phyloP scores from a whole-genome alignment of 805 yeast species.

The Starmerella apicola region DNA sequence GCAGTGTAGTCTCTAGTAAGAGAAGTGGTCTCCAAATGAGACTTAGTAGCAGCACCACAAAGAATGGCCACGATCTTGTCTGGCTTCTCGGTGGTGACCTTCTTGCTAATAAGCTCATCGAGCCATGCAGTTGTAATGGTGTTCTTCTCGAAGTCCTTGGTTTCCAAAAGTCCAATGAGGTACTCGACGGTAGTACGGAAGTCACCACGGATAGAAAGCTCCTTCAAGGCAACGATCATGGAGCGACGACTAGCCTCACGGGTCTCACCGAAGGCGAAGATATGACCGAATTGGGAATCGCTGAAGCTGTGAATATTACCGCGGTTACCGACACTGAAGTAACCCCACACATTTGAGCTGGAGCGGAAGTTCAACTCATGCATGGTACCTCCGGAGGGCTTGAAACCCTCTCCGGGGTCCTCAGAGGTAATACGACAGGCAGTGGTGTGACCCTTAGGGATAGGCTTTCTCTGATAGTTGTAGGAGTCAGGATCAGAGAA shows the following conservation, averaged over 20 bases:
- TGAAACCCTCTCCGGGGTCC: conserved; percentile 98
- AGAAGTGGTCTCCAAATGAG: conserved; percentile 65
- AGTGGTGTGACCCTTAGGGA: conserved; percentile 96
- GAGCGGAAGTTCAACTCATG: conserved; percentile 96
- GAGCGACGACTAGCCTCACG: conserved; percentile 96
- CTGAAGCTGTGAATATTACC: conserved; percentile 96
- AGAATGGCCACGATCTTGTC: conserved; percentile 81
- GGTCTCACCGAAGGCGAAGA: conserved; percentile 97
- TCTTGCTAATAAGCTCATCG: conserved; percentile 86
- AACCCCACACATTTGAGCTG: conserved; percentile 98
- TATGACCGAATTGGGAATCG: conserved; percentile 98
- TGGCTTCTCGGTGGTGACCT: conserved; percentile 94
- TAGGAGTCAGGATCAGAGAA: conserved; percentile 62
- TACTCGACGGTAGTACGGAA: conserved; percentile 97
- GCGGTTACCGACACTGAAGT: conserved; percentile 90
- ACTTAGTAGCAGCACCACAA: conserved; percentile 97
- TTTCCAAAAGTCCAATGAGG: conserved; percentile 84
- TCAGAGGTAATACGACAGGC: conserved; percentile 99
- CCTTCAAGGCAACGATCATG: conserved; percentile 97
- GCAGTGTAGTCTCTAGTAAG: conserved; percentile 54
- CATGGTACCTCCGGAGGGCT: conserved; percentile 94
- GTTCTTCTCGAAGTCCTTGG: conserved; percentile 92
- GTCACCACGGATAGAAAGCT: conserved; percentile 93
- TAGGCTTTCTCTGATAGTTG: conserved; percentile 77
- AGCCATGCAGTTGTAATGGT: conserved; percentile 98